Base-by-base conservation (phyloP, 352 stramenopile species). In the Pythium plurisporium region DNA sequence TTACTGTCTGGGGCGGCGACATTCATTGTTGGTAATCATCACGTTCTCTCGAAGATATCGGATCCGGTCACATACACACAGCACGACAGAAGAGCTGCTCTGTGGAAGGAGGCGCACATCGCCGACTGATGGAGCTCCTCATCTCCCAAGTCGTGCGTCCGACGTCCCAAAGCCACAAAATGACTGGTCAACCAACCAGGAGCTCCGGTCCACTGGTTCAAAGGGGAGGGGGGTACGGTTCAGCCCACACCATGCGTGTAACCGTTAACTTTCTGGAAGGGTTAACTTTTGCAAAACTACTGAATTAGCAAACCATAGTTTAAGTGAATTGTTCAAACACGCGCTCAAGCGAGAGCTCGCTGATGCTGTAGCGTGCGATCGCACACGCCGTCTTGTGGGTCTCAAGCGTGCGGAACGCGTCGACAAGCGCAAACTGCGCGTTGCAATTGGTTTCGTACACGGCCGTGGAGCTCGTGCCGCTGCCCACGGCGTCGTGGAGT, bases 291-390 rank as follows among this genome's bases (percentile, higher is more conserved):
- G 36, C 11, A 22, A 42, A 9, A 42, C 36, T 51, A 46, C 23
- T 59, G n/a, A 17, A 50, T 37, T 59, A 44, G 17, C 19, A 11
- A 26, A 15, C 4, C 46, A 52, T 57, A 19, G 7, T 23, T 75
- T 64, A 86, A 40, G 89, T 91, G 53, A 98, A 96, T 56, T 95
- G 75, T 67, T 97, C 94, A 65, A 98, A 98, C 15, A 98, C 87
- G 20, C 88, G 83, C 69, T 98, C 93, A 2, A 98, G 76, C 1
- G 90, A 95, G 34, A 95, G 70, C 58, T 98, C 90, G 37, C 82
- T 95, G 30, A 98, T 74, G 56, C 74, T 95, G 69, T 98, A 98
- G 48, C 95, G 86, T 47, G 81, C 67, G 44, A 98, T 88, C 12
- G 66, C 42, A 46, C 96, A 87, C 22, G 46, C 53, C 5, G 53